Conservation (phyloP, 495 filamentous ascomycete species). For the Penicillium pulvis region DNA sequence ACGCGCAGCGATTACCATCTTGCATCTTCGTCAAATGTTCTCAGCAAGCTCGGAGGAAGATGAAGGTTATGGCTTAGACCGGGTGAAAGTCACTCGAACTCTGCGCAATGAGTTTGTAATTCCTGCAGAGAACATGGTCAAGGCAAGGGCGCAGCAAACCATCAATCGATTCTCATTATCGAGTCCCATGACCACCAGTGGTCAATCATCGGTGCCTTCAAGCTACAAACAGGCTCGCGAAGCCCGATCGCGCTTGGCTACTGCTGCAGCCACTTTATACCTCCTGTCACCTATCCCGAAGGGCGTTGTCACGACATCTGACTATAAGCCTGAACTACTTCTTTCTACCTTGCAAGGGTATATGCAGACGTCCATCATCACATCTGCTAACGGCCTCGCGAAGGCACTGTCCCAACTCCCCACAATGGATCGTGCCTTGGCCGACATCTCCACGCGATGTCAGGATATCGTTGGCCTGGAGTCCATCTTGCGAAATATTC, state of each 20-base stretch:
- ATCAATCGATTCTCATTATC: constrained; percentile 82
- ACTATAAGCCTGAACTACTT: constrained; percentile 65
- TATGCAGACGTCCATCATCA: constrained; percentile 72
- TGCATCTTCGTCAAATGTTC: constrained; percentile 73
- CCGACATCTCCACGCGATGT: constrained; percentile 80
- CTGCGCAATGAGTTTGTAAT: constrained; percentile 66
- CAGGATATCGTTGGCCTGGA: constrained; percentile 90
- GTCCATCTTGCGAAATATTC: constrained; percentile 67
- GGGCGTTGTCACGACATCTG: constrained; percentile 16
- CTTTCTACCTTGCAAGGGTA: constrained; percentile 79
- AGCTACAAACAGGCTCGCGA: constrained; percentile 84
- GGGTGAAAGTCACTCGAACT: constrained; percentile 66
- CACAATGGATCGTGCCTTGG: constrained; percentile 76
- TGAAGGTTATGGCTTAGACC: constrained; percentile 75
- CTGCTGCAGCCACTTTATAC: constrained; percentile 77
- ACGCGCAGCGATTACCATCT: constrained; percentile 72
- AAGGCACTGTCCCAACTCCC: constrained; percentile 78
- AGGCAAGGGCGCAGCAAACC: constrained; percentile 73
- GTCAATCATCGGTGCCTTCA: constrained; percentile 36
- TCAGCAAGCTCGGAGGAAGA: constrained; percentile 61
- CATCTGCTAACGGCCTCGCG: constrained; percentile 69
- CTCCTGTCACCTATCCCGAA: constrained; percentile 68
- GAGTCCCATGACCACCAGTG: constrained; percentile 38
- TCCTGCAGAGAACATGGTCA: constrained; percentile 70
- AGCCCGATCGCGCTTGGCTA: constrained; percentile 68